These are phyloP conservation scores for Blastobotrys indianensis DNA, from an alignment of 1,139 yeast species.

Conservation along the genomic window DNA sequence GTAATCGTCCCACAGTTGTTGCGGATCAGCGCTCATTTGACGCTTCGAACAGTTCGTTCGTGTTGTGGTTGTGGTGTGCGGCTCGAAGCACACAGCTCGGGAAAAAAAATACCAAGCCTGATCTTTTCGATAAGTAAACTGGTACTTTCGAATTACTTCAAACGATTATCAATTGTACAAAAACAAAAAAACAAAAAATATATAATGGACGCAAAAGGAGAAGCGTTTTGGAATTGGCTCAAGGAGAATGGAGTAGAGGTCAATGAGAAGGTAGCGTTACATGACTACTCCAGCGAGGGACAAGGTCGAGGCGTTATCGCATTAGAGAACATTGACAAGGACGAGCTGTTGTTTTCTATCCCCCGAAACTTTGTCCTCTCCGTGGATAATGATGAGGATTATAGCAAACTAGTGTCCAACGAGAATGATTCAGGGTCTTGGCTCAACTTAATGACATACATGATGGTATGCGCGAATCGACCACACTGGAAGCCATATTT, in stretches of 20 bases:
- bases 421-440: constrained; percentile 52
- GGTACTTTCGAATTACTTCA: no score
- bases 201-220: constrained; percentile 7
- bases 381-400: constrained; percentile 46
- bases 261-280: constrained; percentile 51
- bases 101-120: neutral
- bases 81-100: neutral
- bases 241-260: constrained; percentile 40
- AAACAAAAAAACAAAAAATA: no score
- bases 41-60: neutral
- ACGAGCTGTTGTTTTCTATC: constrained; percentile 59
- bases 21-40: neutral
- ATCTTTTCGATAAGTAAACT: no score
- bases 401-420: constrained; percentile 33
- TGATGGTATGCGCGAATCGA: constrained; percentile 53
- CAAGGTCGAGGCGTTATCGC: constrained; percentile 85
- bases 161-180: no score
- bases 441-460: constrained; percentile 66
- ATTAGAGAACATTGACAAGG: constrained; percentile 49
- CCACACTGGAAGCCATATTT: constrained; percentile 63
- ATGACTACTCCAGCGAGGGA: constrained; percentile 49
- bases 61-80: neutral
- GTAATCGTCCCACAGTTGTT: neutral
- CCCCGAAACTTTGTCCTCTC: constrained; percentile 57
- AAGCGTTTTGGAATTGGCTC: constrained; percentile 50